Conservation (phyloP, 2,329 filamentous ascomycete species). For the Akanthomyces uredinophilus region DNA sequence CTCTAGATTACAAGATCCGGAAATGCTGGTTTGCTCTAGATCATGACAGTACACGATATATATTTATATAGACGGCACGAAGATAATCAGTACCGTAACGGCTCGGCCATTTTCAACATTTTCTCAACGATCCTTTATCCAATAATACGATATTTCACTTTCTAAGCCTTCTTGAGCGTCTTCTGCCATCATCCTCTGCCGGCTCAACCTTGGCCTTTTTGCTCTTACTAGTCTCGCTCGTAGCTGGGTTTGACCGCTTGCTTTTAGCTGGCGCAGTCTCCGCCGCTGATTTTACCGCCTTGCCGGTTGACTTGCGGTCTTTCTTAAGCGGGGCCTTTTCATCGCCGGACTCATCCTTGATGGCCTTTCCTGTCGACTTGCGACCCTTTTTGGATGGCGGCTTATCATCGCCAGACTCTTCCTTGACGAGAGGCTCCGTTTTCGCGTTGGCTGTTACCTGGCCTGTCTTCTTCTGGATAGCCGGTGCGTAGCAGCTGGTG, state of each 20-base stretch:
- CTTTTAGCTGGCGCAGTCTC: constrained; percentile 21
- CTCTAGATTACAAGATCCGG: neutral
- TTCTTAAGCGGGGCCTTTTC: constrained; percentile 23
- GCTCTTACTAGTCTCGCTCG: constrained; percentile 21
- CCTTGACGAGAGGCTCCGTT: constrained; percentile 32
- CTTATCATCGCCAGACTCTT: constrained; percentile 24
- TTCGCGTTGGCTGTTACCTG: constrained; percentile 38
- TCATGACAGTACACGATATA: neutral
- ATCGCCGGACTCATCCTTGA: constrained; percentile 24
- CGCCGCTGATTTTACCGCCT: constrained; percentile 8
- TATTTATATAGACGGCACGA: neutral
- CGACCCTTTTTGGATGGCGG: constrained; percentile 22
- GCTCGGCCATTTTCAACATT: neutral
- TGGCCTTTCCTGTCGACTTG: constrained; percentile 17
- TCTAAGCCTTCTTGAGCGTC: constrained; percentile 27
- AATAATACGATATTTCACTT: constrained; percentile 15
- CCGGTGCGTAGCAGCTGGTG: constrained; percentile 84
- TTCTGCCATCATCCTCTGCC: constrained; percentile 14
- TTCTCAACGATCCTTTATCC: neutral
- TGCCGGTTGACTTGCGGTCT: constrained; percentile 20
- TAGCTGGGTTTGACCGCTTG: constrained; percentile 15
- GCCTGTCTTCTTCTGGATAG: constrained; percentile 74
- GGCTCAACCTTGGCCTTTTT: constrained; percentile 13
- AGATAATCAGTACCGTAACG: neutral
- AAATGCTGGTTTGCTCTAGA: constrained; percentile 6